A percentile compares a stretch with the other conserved stretches of the same genome.
Evolutionary conservation across 106 monocot species (phyloP).

Genomic region (Dioscorea zingiberensis): DNA sequence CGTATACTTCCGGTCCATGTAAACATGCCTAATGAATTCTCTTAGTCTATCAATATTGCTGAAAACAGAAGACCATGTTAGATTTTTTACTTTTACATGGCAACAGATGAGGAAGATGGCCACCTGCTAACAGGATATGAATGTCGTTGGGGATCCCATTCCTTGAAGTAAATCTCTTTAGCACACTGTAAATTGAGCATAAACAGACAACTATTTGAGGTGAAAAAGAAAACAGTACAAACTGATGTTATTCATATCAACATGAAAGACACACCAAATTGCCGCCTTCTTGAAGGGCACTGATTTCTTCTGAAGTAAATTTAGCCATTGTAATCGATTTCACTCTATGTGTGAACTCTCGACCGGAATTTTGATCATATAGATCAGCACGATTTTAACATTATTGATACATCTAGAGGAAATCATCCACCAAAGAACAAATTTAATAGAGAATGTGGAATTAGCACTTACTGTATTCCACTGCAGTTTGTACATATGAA

Average conservation of each 20-base stretch:
- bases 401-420: too few relatives aligned
- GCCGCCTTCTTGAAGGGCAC: slow-evolving; percentile 84
- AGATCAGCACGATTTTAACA: neutral
- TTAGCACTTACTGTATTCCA: slow-evolving; percentile 75
- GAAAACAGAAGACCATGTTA: slow-evolving; percentile 16
- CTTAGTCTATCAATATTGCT: slow-evolving; percentile 77
- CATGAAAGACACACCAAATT: slow-evolving; percentile 57
- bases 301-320: slow-evolving; percentile 83
- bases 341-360: slow-evolving; percentile 93
- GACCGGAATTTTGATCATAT: slow-evolving; percentile 29
- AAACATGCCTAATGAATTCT: slow-evolving; percentile 86
- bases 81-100: neutral
- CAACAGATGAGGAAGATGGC: neutral
- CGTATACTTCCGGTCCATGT: slow-evolving; percentile 67
- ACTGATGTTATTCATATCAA: neutral
- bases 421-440: too few relatives aligned
- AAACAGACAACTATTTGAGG: neutral
- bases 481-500: slow-evolving; percentile 79
- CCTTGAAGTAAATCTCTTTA: slow-evolving; percentile 78
- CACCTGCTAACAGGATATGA: slow-evolving; percentile 88
- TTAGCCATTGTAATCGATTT: slow-evolving; percentile 97
- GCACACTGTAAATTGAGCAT: slow-evolving; percentile 37
- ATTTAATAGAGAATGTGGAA: neutral
- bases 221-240: neutral
- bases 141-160: slow-evolving; percentile 73